These are phyloP conservation scores for Blastocystis sp. DNA, from an alignment of 352 stramenopile genomes.

Conservation along the genomic window DNA sequence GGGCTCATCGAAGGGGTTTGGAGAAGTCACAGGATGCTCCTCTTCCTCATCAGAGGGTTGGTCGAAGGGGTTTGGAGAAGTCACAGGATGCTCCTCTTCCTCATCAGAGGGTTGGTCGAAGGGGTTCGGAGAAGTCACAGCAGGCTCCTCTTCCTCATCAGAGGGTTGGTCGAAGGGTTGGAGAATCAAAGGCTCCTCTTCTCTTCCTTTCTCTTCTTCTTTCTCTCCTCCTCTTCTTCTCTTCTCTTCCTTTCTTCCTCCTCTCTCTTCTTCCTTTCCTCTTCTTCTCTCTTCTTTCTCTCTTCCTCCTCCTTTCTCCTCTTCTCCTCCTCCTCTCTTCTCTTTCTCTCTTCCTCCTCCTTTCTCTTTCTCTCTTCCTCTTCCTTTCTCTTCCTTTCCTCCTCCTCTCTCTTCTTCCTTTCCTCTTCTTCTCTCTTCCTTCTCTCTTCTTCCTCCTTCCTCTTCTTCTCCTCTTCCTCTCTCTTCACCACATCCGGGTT, in stretches of 20 bases:
- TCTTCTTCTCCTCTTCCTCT: slow-evolving; percentile 68
- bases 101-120: not conserved
- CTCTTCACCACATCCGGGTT: slow-evolving; percentile 68
- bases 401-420: slow-evolving; percentile 58
- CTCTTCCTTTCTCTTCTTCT: too few relatives aligned
- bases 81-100: not conserved
- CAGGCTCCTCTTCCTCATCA: not conserved
- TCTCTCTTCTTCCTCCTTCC: slow-evolving; percentile 52
- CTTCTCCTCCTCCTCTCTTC: slow-evolving; percentile 2
- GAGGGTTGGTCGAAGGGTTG: not conserved
- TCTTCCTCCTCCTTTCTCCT: slow-evolving; percentile 23
- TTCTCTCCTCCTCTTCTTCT: slow-evolving; percentile 5
- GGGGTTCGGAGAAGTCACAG: not conserved
- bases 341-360: slow-evolving; percentile 17
- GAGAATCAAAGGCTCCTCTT: not conserved
- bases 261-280: slow-evolving; percentile 10
- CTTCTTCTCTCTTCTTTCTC: slow-evolving; percentile 31
- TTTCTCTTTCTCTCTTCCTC: slow-evolving; percentile 31
- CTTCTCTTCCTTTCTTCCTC: not conserved
- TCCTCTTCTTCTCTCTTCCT: slow-evolving; percentile 58
- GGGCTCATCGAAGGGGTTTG: slow-evolving; percentile 33
- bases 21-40: not conserved
- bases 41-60: not conserved
- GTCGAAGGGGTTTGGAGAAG: not conserved
- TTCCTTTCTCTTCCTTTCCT: slow-evolving; percentile 49